A percentile compares a stretch with the other conserved stretches of the same genome.
These are phyloP conservation scores for Calvatia gigantea DNA, from an alignment of 768 basidiomycete species.

Conservation along the genomic window DNA sequence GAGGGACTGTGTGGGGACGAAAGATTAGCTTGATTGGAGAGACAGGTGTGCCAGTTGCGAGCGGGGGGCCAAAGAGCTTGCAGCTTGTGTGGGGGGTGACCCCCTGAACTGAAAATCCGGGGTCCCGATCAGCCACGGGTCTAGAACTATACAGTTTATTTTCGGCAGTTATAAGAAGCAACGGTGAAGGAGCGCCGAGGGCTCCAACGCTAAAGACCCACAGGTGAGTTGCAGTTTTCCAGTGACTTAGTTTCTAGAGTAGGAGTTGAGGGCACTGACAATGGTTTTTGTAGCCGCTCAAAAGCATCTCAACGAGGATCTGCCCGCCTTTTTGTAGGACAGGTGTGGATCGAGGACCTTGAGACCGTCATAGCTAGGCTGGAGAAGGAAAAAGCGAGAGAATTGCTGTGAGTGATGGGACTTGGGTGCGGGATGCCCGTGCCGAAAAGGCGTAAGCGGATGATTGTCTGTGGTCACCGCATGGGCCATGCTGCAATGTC, in stretches of 20 bases:
- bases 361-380: constrained; percentile 84
- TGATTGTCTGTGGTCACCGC: constrained; percentile 61
- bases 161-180: constrained; percentile 15
- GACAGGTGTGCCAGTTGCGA: neutral
- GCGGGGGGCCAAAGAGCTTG: neutral
- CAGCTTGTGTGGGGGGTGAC: constrained; percentile 9
- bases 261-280: constrained; percentile 15
- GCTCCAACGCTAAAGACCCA: constrained; percentile 60
- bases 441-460: constrained; percentile 20
- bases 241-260: neutral
- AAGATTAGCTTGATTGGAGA: constrained; percentile 5
- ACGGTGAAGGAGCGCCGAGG: neutral
- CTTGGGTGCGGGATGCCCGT: constrained; percentile 80
- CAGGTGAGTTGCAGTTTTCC: constrained; percentile 46
- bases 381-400: constrained; percentile 57
- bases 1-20: constrained; percentile 10
- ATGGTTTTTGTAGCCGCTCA: constrained; percentile 45
- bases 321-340: constrained; percentile 61
- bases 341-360: constrained; percentile 78
- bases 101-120: constrained; percentile 27
- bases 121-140: constrained; percentile 43
- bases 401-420: constrained; percentile 54
- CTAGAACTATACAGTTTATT: constrained; percentile 50
- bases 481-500: constrained; percentile 85
- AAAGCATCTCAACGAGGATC: constrained; percentile 92